Evolutionary conservation across 2,329 filamentous ascomycete genomes (phyloP), one percentile per base, ranked within the genome.

Genomic region (Aspergillus proliferans): DNA sequence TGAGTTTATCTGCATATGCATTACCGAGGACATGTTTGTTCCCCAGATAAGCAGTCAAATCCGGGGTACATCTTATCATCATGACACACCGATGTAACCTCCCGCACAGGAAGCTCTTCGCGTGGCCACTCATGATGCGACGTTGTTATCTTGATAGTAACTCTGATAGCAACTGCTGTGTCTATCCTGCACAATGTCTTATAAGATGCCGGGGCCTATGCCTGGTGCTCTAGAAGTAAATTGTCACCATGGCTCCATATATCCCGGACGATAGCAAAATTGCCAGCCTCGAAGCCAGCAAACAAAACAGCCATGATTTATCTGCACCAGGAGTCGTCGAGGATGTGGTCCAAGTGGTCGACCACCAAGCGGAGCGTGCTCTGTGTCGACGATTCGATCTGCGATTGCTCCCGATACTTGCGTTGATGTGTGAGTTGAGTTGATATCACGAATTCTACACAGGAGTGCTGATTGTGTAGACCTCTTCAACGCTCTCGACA

Each of bases 371-470:
- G 6, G 76, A 78, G 54, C 61, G 72, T 33, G 65, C 65, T 21
- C 66, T 83, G 12, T 76, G 78, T 46, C 74, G 75, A 61, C 81
- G 81, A 53, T 78, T 83, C 54, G 69, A 72, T 47, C 47, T 69
- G 47, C 63, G 68, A 6, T 48, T 83, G 43, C 64, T 83, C n/a
- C 81, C 81, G 1, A 71, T 82, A 22, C 64, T 83, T 9, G 77
- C 80, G 1, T 53, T 81, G 18, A 83, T 83, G 79, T 83, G 69
- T 71, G 57, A 48, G 67, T 59, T 8, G 26, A 4, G 42, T 2
- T 8, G 0, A 12, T 40, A 9, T 6, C 18, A 2, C 10, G 8
- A 1, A 6, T 40, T 40, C n/a, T 39, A 48, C 10, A 8, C 10
- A 22, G 5, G 1, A 40, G n/a, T 53, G 22, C 49, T 59, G 43